A percentile compares a stretch with the other conserved stretches of the same genome.
Conservation (phyloP, 345 rosid genomes). For the Citrus australasica region DNA sequence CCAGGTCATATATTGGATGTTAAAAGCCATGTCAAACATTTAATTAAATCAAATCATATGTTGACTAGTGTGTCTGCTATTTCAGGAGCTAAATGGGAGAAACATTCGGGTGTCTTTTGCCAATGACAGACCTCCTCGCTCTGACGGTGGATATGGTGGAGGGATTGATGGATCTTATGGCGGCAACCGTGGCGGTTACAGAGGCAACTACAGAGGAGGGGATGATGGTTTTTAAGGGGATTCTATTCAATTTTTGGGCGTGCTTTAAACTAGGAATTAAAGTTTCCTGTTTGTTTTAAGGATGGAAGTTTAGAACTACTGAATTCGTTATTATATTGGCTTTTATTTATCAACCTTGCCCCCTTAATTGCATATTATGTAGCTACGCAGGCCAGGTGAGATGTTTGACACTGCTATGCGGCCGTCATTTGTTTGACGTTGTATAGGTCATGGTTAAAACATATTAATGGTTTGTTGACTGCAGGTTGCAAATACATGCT, state of each 20-base stretch:
- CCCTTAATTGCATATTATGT: neutral
- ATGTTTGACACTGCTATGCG: too few relatives aligned
- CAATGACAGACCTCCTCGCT: conserved; percentile 37
- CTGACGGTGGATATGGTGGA: conserved; percentile 20
- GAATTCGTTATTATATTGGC: neutral
- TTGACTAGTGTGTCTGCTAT: neutral
- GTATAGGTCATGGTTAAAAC: neutral
- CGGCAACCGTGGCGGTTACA: neutral
- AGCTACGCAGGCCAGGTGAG: neutral
- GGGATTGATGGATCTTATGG: neutral
- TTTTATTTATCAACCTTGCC: neutral
- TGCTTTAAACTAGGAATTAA: neutral
- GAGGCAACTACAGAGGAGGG: neutral
- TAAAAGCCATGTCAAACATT: too few relatives aligned
- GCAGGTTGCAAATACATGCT: neutral
- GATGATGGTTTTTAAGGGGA: neutral
- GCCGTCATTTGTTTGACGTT: neutral
- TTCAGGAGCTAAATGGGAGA: conserved; percentile 60
- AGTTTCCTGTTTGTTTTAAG: neutral
- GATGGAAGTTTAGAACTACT: neutral
- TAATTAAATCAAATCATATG: neutral
- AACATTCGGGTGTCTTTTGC: conserved; percentile 61
- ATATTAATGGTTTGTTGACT: neutral
- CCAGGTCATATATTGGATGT: conserved; percentile 34
- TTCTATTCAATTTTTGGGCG: neutral